Base-by-base conservation (phyloP, 768 basidiomycete species). In the Rossbeevera mucosa region DNA sequence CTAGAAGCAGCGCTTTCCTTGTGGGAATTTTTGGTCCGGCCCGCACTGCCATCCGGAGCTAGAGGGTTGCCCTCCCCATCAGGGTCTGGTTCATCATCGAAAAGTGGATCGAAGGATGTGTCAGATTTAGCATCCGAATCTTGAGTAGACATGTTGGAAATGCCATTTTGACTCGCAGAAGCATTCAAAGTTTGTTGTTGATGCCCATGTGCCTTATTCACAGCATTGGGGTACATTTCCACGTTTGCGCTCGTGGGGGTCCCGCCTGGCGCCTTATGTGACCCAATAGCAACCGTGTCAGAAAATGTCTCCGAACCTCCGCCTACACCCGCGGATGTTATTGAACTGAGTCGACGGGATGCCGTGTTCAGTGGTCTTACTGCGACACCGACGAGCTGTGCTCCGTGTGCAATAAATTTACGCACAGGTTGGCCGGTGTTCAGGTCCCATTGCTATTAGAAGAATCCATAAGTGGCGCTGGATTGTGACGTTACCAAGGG, bases 401-500 rank as follows among this genome's bases (percentile, higher is more conserved):
- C 82, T 22, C 86, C 83, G 61, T 96, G 92, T 0, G 86, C 80
- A 1, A 79, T 83, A 66, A 90, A 98, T 44, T 77, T 82, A 45
- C 93, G 82, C 12, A 85, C 79, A 36, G 73, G 74, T 55, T 89
- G 79, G 7, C 96, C 95, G 0, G 88, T 94, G 64, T 99, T 91
- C 31, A 99, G 79, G 71, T 98, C 95, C 95, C 96, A 98, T 82
- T 97, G 91, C 95, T 98, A 60, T 46, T 5, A 51, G 6, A 26
- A 48, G 42, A 11, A 28, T 52, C 28, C 51, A 33, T 51, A 31
- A 53, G 59, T 49, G 54, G 48, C 41, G 52, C 43, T 3, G 5
- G 28, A 52, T 22, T 8, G 20, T 4, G 43, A 50, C 13, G 29
- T 33, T 41, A 50, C 49, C 31, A 4, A 43, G 48, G 18, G 33